Conservation (phyloP, 495 filamentous ascomycete species). For the Lasiosphaeria hispida region DNA sequence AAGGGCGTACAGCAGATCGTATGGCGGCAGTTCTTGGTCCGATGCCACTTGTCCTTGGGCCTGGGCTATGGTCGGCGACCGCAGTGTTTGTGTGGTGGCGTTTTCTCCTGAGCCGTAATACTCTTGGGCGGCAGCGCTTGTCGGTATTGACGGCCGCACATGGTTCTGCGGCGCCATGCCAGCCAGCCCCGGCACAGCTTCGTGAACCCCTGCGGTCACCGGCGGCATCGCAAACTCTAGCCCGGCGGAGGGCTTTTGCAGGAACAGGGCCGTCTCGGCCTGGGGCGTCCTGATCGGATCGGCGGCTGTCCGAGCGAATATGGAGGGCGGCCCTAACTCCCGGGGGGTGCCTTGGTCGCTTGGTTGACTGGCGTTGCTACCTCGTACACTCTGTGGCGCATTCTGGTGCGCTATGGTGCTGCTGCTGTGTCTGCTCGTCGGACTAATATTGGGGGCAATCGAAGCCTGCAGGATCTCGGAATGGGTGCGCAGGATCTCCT, state of each 20-base stretch:
- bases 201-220: slow-evolving; percentile 30
- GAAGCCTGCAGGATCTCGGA: slow-evolving; percentile 45
- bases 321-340: slow-evolving; percentile 36
- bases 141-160: slow-evolving; percentile 26
- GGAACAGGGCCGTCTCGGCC: slow-evolving; percentile 60
- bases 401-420: slow-evolving; percentile 31
- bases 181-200: slow-evolving; percentile 33
- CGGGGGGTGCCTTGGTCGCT: slow-evolving; percentile 50
- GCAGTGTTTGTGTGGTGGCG: slow-evolving; percentile 30
- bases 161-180: slow-evolving; percentile 39
- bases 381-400: slow-evolving; percentile 48
- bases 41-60: slow-evolving; percentile 42
- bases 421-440: slow-evolving; percentile 42
- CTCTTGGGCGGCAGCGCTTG: slow-evolving; percentile 38
- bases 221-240: slow-evolving; percentile 38
- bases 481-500: slow-evolving; percentile 48
- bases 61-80: slow-evolving; percentile 44
- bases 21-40: slow-evolving; percentile 78
- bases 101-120: slow-evolving; percentile 39
- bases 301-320: slow-evolving; percentile 32
- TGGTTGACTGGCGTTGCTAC: slow-evolving; percentile 41
- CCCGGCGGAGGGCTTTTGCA: slow-evolving; percentile 55
- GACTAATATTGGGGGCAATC: slow-evolving; percentile 26
- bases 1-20: slow-evolving; percentile 76
- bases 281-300: slow-evolving; percentile 51